Evolutionary conservation across 345 rosid species (phyloP).

Genomic region (Brassica nigra): DNA sequence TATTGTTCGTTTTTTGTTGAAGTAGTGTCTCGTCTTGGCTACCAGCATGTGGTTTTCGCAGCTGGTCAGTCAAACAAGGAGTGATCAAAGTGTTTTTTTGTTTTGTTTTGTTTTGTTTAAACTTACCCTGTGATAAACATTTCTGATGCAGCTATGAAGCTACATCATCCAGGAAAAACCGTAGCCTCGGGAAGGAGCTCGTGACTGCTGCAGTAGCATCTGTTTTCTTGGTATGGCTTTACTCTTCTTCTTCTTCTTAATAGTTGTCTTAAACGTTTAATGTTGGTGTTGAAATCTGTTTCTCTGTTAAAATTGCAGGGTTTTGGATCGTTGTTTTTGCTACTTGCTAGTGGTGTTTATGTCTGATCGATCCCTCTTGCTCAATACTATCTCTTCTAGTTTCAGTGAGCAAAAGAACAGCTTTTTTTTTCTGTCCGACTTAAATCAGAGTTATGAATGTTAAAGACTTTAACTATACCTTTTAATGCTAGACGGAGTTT

Average conservation of each 20-base stretch:
- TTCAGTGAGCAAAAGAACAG: background rate
- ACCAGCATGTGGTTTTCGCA: background rate
- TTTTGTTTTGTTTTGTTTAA: background rate
- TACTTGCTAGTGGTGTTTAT: slow-evolving; percentile 85
- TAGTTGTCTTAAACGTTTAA: slow-evolving; percentile 7
- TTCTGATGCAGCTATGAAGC: slow-evolving; percentile 72
- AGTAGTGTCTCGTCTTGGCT: background rate
- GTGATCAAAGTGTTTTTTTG: background rate
- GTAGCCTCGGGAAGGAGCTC: slow-evolving; percentile 73
- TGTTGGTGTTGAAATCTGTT: slow-evolving; percentile 3
- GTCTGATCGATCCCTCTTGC: slow-evolving; percentile 50
- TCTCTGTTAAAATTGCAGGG: slow-evolving; percentile 58
- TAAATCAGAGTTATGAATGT: slow-evolving; percentile 20
- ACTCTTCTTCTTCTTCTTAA: background rate
- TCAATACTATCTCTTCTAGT: slow-evolving; percentile 14
- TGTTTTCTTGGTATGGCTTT: slow-evolving; percentile 65
- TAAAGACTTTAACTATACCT: background rate
- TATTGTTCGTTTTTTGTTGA: background rate
- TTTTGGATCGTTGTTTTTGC: slow-evolving; percentile 87
- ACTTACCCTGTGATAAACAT: background rate
- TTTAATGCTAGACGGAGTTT: background rate
- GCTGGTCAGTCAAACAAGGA: background rate
- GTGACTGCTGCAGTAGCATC: slow-evolving; percentile 75
- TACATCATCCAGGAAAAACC: slow-evolving; percentile 73
- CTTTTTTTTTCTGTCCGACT: background rate